A percentile compares a stretch with the other conserved stretches of the same genome.
Conservation (phyloP, 176 grass and related monocot genomes). For the Typha latifolia region DNA sequence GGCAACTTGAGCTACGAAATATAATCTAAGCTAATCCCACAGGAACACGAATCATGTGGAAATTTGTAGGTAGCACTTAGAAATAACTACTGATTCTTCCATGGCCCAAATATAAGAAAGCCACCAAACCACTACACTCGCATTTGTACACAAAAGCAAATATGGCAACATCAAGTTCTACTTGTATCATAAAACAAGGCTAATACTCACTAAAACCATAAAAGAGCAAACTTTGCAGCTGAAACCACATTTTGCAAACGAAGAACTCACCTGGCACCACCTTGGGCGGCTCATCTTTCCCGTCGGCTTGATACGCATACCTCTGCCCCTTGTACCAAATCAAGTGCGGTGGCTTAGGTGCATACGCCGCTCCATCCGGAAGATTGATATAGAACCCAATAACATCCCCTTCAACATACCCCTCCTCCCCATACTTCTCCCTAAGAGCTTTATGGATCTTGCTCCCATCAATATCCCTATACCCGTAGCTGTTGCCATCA, state of each 20-base stretch:
- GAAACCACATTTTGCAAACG: neutral
- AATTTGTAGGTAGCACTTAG: neutral
- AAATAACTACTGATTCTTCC: neutral
- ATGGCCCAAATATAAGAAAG: neutral
- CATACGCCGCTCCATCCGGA: constrained; percentile 57
- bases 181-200: neutral
- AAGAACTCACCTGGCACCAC: constrained; percentile 66
- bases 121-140: neutral
- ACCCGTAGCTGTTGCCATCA: constrained; percentile 61
- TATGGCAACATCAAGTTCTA: neutral
- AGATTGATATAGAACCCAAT: constrained; percentile 86
- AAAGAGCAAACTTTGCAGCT: neutral
- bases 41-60: too few relatives aligned
- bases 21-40: too few relatives aligned
- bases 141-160: neutral
- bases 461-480: constrained; percentile 64
- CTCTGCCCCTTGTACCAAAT: constrained; percentile 76
- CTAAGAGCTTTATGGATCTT: constrained; percentile 80
- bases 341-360: constrained; percentile 59
- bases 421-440: constrained; percentile 52
- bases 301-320: constrained; percentile 45
- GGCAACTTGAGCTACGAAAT: too few relatives aligned
- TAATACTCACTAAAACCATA: neutral
- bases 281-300: constrained; percentile 52
- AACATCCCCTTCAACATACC: constrained; percentile 59